These are phyloP conservation scores for Globisporangium takayamanum DNA, from an alignment of 352 stramenopile genomes.

Conservation along the genomic window DNA sequence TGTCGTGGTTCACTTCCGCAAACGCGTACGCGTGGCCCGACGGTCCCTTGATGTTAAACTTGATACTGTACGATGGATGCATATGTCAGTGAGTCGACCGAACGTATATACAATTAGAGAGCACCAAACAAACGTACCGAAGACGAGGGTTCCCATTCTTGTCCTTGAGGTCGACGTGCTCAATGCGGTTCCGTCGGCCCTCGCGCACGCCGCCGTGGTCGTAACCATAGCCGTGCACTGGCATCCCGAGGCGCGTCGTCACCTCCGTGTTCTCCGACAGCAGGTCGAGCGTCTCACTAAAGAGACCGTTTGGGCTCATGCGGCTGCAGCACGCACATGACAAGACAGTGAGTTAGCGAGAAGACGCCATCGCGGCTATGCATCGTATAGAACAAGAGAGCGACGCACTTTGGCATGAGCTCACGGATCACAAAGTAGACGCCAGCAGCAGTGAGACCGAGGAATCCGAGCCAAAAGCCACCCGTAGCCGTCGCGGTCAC, in stretches of 20 bases:
- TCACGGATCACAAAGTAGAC: slow-evolving; percentile 92
- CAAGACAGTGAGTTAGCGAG: no score
- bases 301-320: slow-evolving; percentile 82
- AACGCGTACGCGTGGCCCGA: slow-evolving; percentile 89
- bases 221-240: slow-evolving; percentile 90
- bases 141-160: slow-evolving; percentile 82
- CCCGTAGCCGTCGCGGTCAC: slow-evolving; percentile 87
- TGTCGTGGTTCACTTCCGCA: slow-evolving; percentile 88
- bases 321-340: slow-evolving; percentile 27
- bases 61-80: slow-evolving; percentile 50
- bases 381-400: background rate
- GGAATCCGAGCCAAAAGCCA: slow-evolving; percentile 83
- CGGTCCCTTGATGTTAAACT: slow-evolving; percentile 94
- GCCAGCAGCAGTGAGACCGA: slow-evolving; percentile 80
- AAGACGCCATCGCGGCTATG: background rate
- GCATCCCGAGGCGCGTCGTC: slow-evolving; percentile 79
- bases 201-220: slow-evolving; percentile 92
- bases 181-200: slow-evolving; percentile 93
- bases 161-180: slow-evolving; percentile 90
- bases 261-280: slow-evolving; percentile 69
- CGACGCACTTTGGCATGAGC: slow-evolving; percentile 82
- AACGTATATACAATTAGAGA: background rate
- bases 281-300: slow-evolving; percentile 68
- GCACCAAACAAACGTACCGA: slow-evolving; percentile 20
- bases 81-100: background rate